Evolutionary conservation across 306 rosid genomes (phyloP), one percentile per base, ranked within the genome.

Genomic region (Lathyrus aphaca): DNA sequence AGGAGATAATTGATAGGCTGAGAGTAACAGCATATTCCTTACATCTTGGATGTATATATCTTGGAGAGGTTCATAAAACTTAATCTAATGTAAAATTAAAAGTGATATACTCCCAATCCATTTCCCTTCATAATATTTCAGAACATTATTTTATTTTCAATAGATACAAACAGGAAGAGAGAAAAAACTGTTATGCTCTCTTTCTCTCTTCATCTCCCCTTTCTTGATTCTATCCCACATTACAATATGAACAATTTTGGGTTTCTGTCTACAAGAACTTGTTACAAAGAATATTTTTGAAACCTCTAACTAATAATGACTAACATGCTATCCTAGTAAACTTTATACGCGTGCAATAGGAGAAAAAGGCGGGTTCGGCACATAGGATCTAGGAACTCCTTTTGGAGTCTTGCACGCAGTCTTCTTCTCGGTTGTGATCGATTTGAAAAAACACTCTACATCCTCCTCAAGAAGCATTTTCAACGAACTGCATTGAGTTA

Each of bases 401-500:
- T 86, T 89, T 42, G 62, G 85, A 71, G 75, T 81, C 80, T 82
- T 90, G 18, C 77, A 55, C 65, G 17, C 77, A 29, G 70, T 73
- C 74, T 73, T 82, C 82, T 86, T 79, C 66, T 85, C 86, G 16
- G 66, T 23, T 16, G 88, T 48, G 69, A 80, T 91, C 7, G 91
- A 73, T 64, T 87, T 88, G 61, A 89, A 75, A 62, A 86, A 79
- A 75, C 75, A 76, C 40, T 85, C 87, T 18, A 77, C 87, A 51
- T 83, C 89, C 18, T 91, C 97, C 72, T 89, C 90, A 9, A 84
- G 74, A n/a, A 87, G 88, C 79, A 84, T 85, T 82, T 91, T 95
- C 86, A 84, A 66, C 8, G 96, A 82, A 63, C 78, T 80, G 80
- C 85, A 69, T 5, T 73, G 87, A 6, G 84, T 68, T 67, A 83